Evolutionary conservation across 768 basidiomycete genomes (phyloP).

Genomic region (Tulasnella sp.): DNA sequence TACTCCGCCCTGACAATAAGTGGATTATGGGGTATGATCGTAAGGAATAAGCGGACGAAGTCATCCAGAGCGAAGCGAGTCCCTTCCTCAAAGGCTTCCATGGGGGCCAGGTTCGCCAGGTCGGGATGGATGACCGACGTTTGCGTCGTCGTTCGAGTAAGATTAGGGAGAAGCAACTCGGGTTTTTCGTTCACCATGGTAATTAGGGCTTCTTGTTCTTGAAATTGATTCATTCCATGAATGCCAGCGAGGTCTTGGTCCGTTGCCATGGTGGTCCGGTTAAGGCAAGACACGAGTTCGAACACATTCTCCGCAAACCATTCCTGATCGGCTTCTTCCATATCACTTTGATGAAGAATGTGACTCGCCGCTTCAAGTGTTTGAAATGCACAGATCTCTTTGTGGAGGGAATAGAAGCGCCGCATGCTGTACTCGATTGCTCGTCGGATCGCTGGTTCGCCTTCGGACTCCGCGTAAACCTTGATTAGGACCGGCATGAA

Average conservation of each 20-base stretch:
- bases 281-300: constrained; percentile 55
- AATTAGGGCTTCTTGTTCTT: constrained; percentile 69
- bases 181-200: constrained; percentile 69
- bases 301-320: constrained; percentile 58
- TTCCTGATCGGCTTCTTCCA: constrained; percentile 40
- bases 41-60: constrained; percentile 67
- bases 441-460: constrained; percentile 53
- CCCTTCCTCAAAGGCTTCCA: constrained; percentile 49
- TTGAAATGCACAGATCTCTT: constrained; percentile 71
- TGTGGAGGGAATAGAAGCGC: constrained; percentile 70
- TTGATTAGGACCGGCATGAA: constrained; percentile 73
- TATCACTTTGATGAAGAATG: constrained; percentile 48
- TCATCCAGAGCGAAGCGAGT: constrained; percentile 58
- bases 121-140: constrained; percentile 32
- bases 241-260: constrained; percentile 64
- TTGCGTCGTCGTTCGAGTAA: background rate
- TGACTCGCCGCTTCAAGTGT: constrained; percentile 60
- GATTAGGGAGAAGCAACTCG: constrained; percentile 53
- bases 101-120: constrained; percentile 48
- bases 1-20: constrained; percentile 62
- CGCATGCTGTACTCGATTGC: constrained; percentile 69
- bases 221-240: constrained; percentile 54
- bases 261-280: constrained; percentile 34
- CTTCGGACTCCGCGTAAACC: constrained; percentile 60
- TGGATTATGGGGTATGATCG: constrained; percentile 74